Evolutionary conservation across 306 rosid genomes (phyloP).

Genomic region (Prunus mume): DNA sequence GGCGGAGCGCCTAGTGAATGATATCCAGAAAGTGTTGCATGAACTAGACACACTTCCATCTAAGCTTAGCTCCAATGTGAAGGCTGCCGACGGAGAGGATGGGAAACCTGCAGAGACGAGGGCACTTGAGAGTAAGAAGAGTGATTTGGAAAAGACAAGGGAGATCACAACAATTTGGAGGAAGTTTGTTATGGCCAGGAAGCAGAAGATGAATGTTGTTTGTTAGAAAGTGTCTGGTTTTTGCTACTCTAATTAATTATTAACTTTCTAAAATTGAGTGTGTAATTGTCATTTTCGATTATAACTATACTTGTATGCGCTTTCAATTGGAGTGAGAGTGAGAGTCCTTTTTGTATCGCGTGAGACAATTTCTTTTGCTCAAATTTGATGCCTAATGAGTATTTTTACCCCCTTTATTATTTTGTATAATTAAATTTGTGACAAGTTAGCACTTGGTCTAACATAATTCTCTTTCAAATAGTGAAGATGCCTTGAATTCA

Average conservation of each 20-base stretch:
- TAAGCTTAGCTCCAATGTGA: constrained; percentile 26
- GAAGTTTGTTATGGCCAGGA: constrained; percentile 74
- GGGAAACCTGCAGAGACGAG: constrained; percentile 7
- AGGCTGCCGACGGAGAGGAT: constrained; percentile 1
- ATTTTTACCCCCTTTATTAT: background rate
- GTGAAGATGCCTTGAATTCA: no score
- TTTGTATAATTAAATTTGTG: background rate
- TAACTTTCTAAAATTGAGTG: background rate
- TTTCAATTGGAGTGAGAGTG: background rate
- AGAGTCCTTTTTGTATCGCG: background rate
- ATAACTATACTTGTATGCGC: background rate
- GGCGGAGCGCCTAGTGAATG: constrained; percentile 76
- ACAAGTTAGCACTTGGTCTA: no score
- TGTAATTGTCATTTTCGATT: background rate
- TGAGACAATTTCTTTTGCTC: background rate
- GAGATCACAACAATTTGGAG: constrained; percentile 76
- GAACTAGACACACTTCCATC: constrained; percentile 70
- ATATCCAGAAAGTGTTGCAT: constrained; percentile 62
- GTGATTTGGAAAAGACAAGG: constrained; percentile 53
- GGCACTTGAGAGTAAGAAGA: constrained; percentile 41
- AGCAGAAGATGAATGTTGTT: constrained; percentile 61
- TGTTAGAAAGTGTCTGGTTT: constrained; percentile 33
- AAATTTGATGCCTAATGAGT: background rate
- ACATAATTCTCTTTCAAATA: no score
- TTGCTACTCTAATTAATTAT: constrained; percentile 1